Base-by-base conservation (phyloP, 768 basidiomycete genomes). In the Russula foetens region DNA sequence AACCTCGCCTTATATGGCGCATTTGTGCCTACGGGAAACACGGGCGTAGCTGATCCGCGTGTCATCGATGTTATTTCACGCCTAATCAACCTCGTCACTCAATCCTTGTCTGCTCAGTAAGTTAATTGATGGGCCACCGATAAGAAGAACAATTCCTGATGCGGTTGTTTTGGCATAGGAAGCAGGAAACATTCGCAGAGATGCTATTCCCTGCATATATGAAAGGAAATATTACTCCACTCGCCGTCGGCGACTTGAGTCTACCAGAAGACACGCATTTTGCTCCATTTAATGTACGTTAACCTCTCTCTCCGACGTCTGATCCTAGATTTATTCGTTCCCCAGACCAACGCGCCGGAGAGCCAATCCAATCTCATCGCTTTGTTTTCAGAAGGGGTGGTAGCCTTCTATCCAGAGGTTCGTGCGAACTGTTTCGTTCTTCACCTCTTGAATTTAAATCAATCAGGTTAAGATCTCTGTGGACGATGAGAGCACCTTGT, bases 351-450 rank as follows among this genome's bases (percentile, higher is more conserved):
- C 2, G 77, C 82, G 0, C 66, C 80, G 0, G 65, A 70, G 1
- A 28, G 66, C 2, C 85, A 90, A 66, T 84, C 82, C 62, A 84
- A 89, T 61, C 76, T 90, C 0, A 71, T 92, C 15, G 69, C 78
- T 0, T 72, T 96, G 47, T 84, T 93, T 64, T 75, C 88, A 5
- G 82, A 88, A 19, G 83, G 81, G 0, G 69, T 90, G 4, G 72
- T 89, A 28, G 77, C 88, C 0, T 69, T 92, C 12, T 78, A 80
- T 63, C 83, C 81, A 66, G 85, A 92, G 72, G 90, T 87, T 11
- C 26, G 46, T 61, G 43, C 46, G 21, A 23, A 23, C 21, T 33
- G 15, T 59, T 56, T 44, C 41, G 4, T 60, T 35, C 38, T 45
- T 46, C 56, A 23, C 33, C 33, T 53, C 44, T 52, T 63, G 43